These are phyloP conservation scores for Cubamyces sp. DNA, from an alignment of 768 basidiomycete genomes.

Conservation along the genomic window DNA sequence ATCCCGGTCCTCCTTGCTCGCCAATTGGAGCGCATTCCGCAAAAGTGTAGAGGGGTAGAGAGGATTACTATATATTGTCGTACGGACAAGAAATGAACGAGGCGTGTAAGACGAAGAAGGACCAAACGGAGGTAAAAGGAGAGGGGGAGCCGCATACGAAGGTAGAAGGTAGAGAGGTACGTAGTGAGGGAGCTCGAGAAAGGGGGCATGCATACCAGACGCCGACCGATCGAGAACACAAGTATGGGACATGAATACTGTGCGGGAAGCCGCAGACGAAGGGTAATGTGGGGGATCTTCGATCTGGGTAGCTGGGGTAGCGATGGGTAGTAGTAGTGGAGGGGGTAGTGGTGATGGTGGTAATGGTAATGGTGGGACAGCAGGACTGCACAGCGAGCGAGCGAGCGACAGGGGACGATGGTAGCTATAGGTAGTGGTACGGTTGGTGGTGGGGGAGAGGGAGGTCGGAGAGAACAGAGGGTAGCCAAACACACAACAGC, in stretches of 20 bases:
- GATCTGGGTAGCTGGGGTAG: neutral
- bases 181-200: neutral
- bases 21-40: no score
- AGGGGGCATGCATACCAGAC: constrained; percentile 5
- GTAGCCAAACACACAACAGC: constrained; percentile 14
- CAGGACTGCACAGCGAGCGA: neutral
- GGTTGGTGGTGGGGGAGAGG: neutral
- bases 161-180: neutral
- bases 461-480: neutral
- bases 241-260: constrained; percentile 9
- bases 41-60: neutral
- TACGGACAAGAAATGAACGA: constrained; percentile 5
- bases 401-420: neutral
- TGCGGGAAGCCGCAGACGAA: neutral
- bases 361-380: neutral
- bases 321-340: neutral
- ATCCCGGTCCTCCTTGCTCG: no score
- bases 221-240: neutral
- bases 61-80: constrained; percentile 12
- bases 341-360: neutral
- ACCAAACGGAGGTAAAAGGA: neutral
- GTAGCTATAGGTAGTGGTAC: no score
- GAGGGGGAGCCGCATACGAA: neutral
- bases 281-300: no score
- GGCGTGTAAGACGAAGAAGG: constrained; percentile 10